These are phyloP conservation scores for Helicocarpus griseus DNA, from an alignment of 2,329 filamentous ascomycete genomes.

Conservation along the genomic window DNA sequence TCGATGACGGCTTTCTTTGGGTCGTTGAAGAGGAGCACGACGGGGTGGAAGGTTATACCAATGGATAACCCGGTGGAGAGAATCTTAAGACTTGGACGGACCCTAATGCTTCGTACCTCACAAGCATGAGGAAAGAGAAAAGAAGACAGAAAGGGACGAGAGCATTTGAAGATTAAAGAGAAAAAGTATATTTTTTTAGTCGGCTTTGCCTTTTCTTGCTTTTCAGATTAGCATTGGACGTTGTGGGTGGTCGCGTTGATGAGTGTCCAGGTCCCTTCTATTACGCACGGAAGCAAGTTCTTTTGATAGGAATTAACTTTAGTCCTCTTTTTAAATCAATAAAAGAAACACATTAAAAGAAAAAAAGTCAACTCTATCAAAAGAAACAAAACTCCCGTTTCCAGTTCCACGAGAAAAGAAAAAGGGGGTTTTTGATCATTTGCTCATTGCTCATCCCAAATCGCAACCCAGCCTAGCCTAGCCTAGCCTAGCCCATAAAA, in stretches of 20 bases:
- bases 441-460: slow-evolving; percentile 4
- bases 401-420: not conserved
- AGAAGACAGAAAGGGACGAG: not conserved
- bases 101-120: too few relatives aligned
- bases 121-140: slow-evolving; percentile 19
- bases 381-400: slow-evolving; percentile 1
- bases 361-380: slow-evolving; percentile 1
- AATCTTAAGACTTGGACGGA: too few relatives aligned
- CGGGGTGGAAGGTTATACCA: too few relatives aligned
- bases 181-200: slow-evolving; percentile 2
- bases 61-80: too few relatives aligned
- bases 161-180: not conserved
- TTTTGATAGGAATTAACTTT: not conserved
- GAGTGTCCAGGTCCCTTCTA: not conserved
- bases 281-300: not conserved
- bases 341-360: not conserved
- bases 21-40: too few relatives aligned
- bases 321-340: not conserved
- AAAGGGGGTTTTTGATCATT: not conserved
- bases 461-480: slow-evolving; percentile 1
- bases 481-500: too few relatives aligned
- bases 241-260: too few relatives aligned
- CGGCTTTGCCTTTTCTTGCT: not conserved
- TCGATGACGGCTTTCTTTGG: too few relatives aligned
- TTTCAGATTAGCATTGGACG: not conserved